Conservation (phyloP, 2,329 filamentous ascomycete species). For the Verticillium dahliae region DNA sequence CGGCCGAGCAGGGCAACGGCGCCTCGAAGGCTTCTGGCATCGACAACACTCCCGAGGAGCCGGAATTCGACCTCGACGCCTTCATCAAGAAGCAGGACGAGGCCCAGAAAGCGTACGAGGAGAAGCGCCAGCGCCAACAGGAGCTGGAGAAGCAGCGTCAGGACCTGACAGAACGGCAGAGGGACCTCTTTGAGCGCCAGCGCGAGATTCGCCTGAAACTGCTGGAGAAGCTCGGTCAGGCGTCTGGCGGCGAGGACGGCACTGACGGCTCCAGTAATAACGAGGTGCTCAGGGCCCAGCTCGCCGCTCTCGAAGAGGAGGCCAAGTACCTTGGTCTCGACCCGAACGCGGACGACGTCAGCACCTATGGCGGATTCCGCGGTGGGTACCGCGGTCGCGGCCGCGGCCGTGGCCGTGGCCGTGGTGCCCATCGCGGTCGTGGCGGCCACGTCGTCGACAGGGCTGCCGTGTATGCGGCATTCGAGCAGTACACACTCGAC, state of each 20-base stretch:
- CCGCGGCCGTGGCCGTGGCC: slow-evolving; percentile 31
- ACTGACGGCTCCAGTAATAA: slow-evolving; percentile 39
- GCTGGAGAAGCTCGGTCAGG: slow-evolving; percentile 44
- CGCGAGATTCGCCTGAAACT: slow-evolving; percentile 58
- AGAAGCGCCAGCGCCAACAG: slow-evolving; percentile 54
- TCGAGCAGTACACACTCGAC: slow-evolving; percentile 63
- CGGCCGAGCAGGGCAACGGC: slow-evolving; percentile 12
- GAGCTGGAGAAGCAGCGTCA: slow-evolving; percentile 56
- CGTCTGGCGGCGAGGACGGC: slow-evolving; percentile 13
- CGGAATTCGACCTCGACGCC: slow-evolving; percentile 63
- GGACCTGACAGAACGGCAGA: slow-evolving; percentile 59
- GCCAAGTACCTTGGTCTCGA: slow-evolving; percentile 64
- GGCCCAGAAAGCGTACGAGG: slow-evolving; percentile 62
- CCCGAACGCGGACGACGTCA: slow-evolving; percentile 35
- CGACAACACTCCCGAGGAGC: slow-evolving; percentile 18
- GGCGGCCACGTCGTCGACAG: slow-evolving; percentile 22
- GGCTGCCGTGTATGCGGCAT: slow-evolving; percentile 46
- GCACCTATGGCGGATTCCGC: slow-evolving; percentile 17
- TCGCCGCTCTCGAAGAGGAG: slow-evolving; percentile 68
- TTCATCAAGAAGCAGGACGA: slow-evolving; percentile 64
- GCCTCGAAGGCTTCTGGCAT: not conserved
- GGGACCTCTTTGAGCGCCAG: slow-evolving; percentile 55
- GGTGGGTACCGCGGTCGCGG: slow-evolving; percentile 28
- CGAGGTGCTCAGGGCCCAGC: slow-evolving; percentile 61
- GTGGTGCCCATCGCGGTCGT: slow-evolving; percentile 30